Conservation (phyloP, 2,329 filamentous ascomycete species). For the Colletotrichum sp. region DNA sequence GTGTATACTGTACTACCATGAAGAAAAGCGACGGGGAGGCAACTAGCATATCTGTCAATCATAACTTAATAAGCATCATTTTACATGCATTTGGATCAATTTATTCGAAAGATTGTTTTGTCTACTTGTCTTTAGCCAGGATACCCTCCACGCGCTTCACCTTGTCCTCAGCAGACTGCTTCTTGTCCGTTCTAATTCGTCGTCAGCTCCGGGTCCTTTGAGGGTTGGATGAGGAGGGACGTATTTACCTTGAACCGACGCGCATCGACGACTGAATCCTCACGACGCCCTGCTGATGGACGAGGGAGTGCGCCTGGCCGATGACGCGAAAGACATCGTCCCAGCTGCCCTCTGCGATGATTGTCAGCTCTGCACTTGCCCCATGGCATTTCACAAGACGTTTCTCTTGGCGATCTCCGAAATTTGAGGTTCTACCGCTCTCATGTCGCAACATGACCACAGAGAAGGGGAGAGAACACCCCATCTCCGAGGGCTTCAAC, state of each 20-base stretch:
- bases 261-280: conserved; percentile 90
- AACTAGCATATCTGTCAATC: conserved; percentile 11
- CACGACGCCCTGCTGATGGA: conserved; percentile 78
- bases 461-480: too few species aligned
- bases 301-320: conserved; percentile 81
- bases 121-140: conserved; percentile 36
- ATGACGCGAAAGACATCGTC: conserved; percentile 84
- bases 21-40: background rate
- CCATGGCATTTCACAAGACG: too few species aligned
- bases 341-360: conserved; percentile 90
- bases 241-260: conserved; percentile 72
- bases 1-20: conserved; percentile 12
- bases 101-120: too few species aligned
- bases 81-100: background rate
- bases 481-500: too few species aligned
- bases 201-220: background rate
- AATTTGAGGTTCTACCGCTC: too few species aligned
- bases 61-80: conserved; percentile 7
- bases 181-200: conserved; percentile 76
- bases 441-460: too few species aligned
- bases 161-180: conserved; percentile 82
- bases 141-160: conserved; percentile 65
- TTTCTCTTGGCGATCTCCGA: too few species aligned
- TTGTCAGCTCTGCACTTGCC: conserved; percentile 50
- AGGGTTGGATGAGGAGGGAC: conserved; percentile 27